Conservation (phyloP, 164 flowering plant genomes). For the Santalum album region DNA sequence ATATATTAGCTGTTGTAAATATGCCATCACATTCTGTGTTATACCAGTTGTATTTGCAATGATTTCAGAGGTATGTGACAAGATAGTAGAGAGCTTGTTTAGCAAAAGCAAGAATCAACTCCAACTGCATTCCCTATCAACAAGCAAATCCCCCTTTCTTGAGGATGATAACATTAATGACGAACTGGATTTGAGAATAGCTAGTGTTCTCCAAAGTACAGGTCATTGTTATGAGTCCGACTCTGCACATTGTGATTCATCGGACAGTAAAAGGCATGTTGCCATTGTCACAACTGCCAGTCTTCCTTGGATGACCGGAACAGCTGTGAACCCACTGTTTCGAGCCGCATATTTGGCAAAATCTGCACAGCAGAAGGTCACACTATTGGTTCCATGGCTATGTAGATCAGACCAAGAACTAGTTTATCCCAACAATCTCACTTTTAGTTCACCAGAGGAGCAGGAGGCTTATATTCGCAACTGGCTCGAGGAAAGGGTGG, state of each 20-base stretch:
- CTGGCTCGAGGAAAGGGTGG: slow-evolving; percentile 93
- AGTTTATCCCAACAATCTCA: slow-evolving; percentile 78
- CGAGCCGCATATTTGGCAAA: slow-evolving; percentile 91
- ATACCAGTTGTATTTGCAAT: not conserved
- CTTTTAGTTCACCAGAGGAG: slow-evolving; percentile 84
- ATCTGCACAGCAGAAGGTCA: slow-evolving; percentile 81
- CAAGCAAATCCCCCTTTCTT: slow-evolving; percentile 35
- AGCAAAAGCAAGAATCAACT: slow-evolving; percentile 64
- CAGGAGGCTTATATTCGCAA: slow-evolving; percentile 80
- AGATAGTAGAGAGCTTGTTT: slow-evolving; percentile 74
- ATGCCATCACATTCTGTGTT: no score
- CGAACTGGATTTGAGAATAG: slow-evolving; percentile 78
- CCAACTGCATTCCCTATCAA: slow-evolving; percentile 33
- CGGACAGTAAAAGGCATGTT: slow-evolving; percentile 66
- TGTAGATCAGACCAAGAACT: slow-evolving; percentile 84
- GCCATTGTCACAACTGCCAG: slow-evolving; percentile 98
- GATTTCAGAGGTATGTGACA: slow-evolving; percentile 77
- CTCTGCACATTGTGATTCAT: slow-evolving; percentile 30
- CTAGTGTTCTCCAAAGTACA: slow-evolving; percentile 89
- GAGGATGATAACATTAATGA: slow-evolving; percentile 53
- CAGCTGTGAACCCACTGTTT: slow-evolving; percentile 95
- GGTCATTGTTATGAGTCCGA: slow-evolving; percentile 79
- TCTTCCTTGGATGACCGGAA: slow-evolving; percentile 99
- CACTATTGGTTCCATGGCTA: slow-evolving; percentile 95
- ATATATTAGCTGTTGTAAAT: no score